These are phyloP conservation scores for Berkeleyomyces rouxiae DNA, from an alignment of 2,329 filamentous ascomycete genomes.

Conservation along the genomic window DNA sequence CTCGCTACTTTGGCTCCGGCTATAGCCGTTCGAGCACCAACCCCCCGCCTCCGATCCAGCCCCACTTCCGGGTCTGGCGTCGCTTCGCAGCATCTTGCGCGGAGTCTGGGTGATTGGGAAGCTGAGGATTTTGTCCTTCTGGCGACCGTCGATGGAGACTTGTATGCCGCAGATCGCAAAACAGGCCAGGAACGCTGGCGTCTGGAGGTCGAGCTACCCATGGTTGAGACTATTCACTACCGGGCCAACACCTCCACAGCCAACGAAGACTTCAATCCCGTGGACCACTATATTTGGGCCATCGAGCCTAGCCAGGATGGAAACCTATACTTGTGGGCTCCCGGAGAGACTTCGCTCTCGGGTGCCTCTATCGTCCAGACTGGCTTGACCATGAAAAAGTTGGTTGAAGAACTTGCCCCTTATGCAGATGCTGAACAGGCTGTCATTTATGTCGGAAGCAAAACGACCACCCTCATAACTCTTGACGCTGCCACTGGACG, in stretches of 20 bases:
- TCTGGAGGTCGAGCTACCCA: slow-evolving; percentile 65
- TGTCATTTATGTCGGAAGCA: slow-evolving; percentile 79
- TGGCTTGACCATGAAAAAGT: slow-evolving; percentile 61
- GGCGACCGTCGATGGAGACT: slow-evolving; percentile 97
- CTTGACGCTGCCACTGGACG: slow-evolving; percentile 74
- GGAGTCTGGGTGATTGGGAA: slow-evolving; percentile 98
- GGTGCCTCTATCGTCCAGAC: slow-evolving; percentile 41
- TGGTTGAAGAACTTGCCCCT: slow-evolving; percentile 70
- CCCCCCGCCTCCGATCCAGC: slow-evolving; percentile 40
- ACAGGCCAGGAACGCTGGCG: slow-evolving; percentile 77
- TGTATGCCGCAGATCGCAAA: slow-evolving; percentile 79
- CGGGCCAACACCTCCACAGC: slow-evolving; percentile 48
- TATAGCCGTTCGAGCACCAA: slow-evolving; percentile 85
- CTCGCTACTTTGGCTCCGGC: slow-evolving; percentile 96
- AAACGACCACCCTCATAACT: slow-evolving; percentile 77
- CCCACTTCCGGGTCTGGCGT: slow-evolving; percentile 46
- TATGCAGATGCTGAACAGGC: slow-evolving; percentile 59
- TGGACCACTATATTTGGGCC: slow-evolving; percentile 87
- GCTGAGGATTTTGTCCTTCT: slow-evolving; percentile 99
- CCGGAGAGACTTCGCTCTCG: slow-evolving; percentile 26
- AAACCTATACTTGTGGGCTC: slow-evolving; percentile 70
- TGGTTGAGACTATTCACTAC: slow-evolving; percentile 80
- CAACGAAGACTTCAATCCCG: slow-evolving; percentile 41
- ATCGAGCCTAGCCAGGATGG: slow-evolving; percentile 84
- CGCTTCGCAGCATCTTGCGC: slow-evolving; percentile 79